Conservation (phyloP, 345 rosid species). For the Arabidopsis arenosa region DNA sequence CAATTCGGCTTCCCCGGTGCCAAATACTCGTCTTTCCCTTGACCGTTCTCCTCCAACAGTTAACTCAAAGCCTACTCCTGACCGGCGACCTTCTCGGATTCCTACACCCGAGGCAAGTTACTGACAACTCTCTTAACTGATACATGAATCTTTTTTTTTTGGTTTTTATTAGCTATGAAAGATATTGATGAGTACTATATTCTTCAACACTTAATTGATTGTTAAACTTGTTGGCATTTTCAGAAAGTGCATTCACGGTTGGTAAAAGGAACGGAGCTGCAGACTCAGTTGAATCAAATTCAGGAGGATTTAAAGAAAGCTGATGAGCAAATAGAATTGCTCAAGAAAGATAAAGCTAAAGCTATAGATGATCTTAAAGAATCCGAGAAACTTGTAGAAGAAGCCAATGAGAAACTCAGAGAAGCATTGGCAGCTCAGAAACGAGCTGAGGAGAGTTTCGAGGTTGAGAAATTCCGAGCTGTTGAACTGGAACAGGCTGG, state of each 20-base stretch:
- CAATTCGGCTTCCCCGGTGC: conserved; percentile 61
- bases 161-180: neutral
- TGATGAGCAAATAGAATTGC: conserved; percentile 64
- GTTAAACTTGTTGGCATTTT: conserved; percentile 24
- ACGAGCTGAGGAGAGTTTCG: conserved; percentile 79
- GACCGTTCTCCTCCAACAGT: conserved; percentile 74
- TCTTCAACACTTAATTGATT: neutral
- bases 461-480: conserved; percentile 87
- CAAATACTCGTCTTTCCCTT: conserved; percentile 60
- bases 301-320: conserved; percentile 91
- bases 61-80: conserved; percentile 60
- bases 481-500: conserved; percentile 87
- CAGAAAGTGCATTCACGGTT: conserved; percentile 64
- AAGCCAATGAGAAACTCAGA: conserved; percentile 75
- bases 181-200: neutral
- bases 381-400: conserved; percentile 64
- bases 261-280: conserved; percentile 69
- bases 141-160: neutral
- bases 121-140: neutral
- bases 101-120: conserved; percentile 69
- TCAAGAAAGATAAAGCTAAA: conserved; percentile 78
- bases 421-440: conserved; percentile 89
- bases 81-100: conserved; percentile 55
- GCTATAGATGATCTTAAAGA: conserved; percentile 79
- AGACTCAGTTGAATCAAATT: conserved; percentile 63